phyloP scores from a whole-genome alignment of 1,139 yeast genomes.

The Suhomyces taliae region DNA sequence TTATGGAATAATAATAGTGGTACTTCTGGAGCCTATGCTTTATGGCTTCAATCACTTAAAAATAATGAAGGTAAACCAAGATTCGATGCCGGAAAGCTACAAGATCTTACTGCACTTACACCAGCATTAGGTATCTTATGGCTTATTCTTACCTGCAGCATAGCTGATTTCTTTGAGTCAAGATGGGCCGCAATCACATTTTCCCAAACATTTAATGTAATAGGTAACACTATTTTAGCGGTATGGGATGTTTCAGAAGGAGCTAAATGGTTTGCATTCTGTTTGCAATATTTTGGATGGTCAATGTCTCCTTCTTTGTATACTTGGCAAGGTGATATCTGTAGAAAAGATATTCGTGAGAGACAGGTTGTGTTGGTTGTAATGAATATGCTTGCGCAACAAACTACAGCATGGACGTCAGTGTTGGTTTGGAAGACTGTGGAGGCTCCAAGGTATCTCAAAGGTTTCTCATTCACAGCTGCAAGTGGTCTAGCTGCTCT shows the following conservation, averaged over 20 bases:
- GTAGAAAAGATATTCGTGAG: conserved; percentile 40
- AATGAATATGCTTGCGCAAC: conserved; percentile 43
- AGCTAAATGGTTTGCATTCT: conserved; percentile 50
- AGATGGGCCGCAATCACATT: conserved; percentile 57
- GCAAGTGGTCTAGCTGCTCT: conserved; percentile 48
- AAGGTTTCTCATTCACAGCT: conserved; percentile 55
- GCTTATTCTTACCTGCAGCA: conserved; percentile 42
- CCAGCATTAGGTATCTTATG: conserved; percentile 55
- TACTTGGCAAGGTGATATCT: conserved; percentile 45
- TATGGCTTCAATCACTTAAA: conserved; percentile 41
- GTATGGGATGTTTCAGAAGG: conserved; percentile 46
- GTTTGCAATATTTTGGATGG: conserved; percentile 47
- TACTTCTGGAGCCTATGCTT: conserved; percentile 41
- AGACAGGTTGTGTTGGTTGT: conserved; percentile 42
- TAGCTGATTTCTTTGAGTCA: conserved; percentile 49
- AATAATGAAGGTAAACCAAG: conserved; percentile 22
- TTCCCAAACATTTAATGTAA: conserved; percentile 47
- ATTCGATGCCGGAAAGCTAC: conserved; percentile 31
- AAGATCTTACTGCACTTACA: conserved; percentile 43
- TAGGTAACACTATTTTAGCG: conserved; percentile 43
- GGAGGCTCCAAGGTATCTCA: conserved; percentile 48
- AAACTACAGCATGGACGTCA: conserved; percentile 41
- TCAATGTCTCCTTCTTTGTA: conserved; percentile 48
- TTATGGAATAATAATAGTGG: conserved; percentile 41
- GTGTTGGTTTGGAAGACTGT: conserved; percentile 40